phyloP scores from a whole-genome alignment of 2,329 filamentous ascomycete species.

The Fonsecaea nubica region DNA sequence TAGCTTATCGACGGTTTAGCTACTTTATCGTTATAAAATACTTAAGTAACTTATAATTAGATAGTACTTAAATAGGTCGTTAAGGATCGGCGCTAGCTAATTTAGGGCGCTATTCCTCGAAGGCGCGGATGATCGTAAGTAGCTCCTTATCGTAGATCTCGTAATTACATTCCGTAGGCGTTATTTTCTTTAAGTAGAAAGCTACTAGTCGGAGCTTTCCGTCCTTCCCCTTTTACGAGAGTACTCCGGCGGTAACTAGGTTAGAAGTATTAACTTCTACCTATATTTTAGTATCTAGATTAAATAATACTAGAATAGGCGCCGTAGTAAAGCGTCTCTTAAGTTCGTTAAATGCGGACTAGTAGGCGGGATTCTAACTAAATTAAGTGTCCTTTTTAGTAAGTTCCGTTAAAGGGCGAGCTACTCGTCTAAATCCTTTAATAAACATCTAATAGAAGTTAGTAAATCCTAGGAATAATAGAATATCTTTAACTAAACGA shows the following conservation, averaged over 20 bases:
- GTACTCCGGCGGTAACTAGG: constrained; percentile 11
- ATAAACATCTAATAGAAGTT: constrained; percentile 7
- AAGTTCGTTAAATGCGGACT: background rate
- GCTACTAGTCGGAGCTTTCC: constrained; percentile 13
- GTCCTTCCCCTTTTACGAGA: constrained; percentile 24
- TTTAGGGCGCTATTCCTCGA: constrained; percentile 32
- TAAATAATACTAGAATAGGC: background rate
- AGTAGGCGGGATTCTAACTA: background rate
- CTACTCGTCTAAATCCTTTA: background rate
- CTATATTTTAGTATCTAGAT: background rate
- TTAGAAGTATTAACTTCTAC: constrained; percentile 29
- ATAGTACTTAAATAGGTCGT: constrained; percentile 29
- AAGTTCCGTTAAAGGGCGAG: background rate
- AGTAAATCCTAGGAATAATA: background rate
- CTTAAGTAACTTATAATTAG: constrained; percentile 28
- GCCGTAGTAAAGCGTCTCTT: background rate
- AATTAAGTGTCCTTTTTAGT: background rate
- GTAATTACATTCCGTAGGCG: constrained; percentile 27
- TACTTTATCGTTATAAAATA: constrained; percentile 32
- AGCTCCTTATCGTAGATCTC: constrained; percentile 33
- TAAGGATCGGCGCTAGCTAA: constrained; percentile 12
- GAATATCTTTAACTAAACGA: background rate
- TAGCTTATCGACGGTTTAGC: constrained; percentile 24
- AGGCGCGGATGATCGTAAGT: constrained; percentile 30
- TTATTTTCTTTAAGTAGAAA: constrained; percentile 36